These are phyloP conservation scores for Cryptosporidium baileyi DNA, from an alignment of 169 alveolate species.

Conservation along the genomic window DNA sequence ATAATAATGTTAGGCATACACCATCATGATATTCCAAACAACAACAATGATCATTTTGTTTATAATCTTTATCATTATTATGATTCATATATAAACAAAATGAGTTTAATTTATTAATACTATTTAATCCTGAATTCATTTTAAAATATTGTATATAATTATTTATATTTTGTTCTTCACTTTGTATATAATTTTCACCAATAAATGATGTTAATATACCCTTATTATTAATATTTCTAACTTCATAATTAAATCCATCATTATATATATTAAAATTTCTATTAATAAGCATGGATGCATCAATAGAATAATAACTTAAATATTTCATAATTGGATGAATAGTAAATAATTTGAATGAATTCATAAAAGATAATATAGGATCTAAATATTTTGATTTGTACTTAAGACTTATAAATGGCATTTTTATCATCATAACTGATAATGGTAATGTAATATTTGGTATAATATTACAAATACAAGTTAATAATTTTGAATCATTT, in stretches of 20 bases:
- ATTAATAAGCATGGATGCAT: not conserved
- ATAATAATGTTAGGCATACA: slow-evolving; percentile 1
- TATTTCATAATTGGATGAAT: slow-evolving; percentile 38
- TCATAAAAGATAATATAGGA: slow-evolving; percentile 33
- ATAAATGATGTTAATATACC: no score
- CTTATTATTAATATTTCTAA: not conserved
- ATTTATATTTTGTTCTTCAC: no score
- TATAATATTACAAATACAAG: slow-evolving; percentile 26
- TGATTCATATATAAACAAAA: no score
- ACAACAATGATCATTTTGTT: not conserved
- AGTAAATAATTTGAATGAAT: not conserved
- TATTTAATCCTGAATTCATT: no score
- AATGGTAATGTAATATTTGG: slow-evolving; percentile 51
- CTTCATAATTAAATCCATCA: not conserved
- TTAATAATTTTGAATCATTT: not conserved
- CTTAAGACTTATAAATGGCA: not conserved
- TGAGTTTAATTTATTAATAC: no score
- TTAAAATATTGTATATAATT: no score
- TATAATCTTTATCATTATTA: not conserved
- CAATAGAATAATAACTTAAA: slow-evolving; percentile 4
- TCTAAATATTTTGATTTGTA: not conserved
- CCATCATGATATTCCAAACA: slow-evolving; percentile 55
- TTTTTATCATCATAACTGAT: slow-evolving; percentile 51
- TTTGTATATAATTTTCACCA: not conserved
- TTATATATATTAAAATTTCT: not conserved